Conservation (phyloP, 306 rosid species). For the Datisca glomerata region DNA sequence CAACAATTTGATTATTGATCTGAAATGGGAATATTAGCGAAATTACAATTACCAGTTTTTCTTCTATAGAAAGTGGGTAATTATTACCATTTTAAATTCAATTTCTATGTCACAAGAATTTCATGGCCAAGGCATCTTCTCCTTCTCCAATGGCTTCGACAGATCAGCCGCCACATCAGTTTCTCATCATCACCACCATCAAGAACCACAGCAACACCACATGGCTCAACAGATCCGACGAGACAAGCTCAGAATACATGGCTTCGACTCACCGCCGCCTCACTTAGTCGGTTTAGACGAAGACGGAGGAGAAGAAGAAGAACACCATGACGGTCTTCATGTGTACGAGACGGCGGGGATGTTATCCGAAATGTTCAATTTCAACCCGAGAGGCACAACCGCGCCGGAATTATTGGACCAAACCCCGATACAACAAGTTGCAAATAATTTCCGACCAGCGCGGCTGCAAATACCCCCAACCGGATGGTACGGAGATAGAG, state of each 20-base stretch:
- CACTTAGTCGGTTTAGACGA: slow-evolving; percentile 55
- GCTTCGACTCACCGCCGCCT: slow-evolving; percentile 33
- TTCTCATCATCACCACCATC: too few relatives aligned
- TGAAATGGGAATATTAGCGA: slow-evolving; percentile 5
- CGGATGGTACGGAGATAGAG: slow-evolving; percentile 54
- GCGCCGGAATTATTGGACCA: slow-evolving; percentile 43
- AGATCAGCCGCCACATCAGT: slow-evolving; percentile 13
- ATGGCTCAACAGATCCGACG: slow-evolving; percentile 84
- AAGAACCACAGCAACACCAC: slow-evolving; percentile 38
- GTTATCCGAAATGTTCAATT: slow-evolving; percentile 90
- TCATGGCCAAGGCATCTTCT: slow-evolving; percentile 6
- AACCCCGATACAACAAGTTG: slow-evolving; percentile 11
- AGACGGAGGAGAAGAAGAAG: slow-evolving; percentile 59
- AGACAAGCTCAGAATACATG: slow-evolving; percentile 63
- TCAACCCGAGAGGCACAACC: slow-evolving; percentile 24
- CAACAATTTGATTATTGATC: neutral
- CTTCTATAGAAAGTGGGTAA: slow-evolving; percentile 10
- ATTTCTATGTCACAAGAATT: slow-evolving; percentile 19
- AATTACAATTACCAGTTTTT: slow-evolving; percentile 1
- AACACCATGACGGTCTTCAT: slow-evolving; percentile 33
- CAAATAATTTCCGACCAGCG: slow-evolving; percentile 16
- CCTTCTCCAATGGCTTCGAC: slow-evolving; percentile 11
- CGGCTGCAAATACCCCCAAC: slow-evolving; percentile 18
- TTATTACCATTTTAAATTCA: neutral
- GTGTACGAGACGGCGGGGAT: slow-evolving; percentile 70